Percentiles rank a stretch among this genome's conserved stretches.
Conservation (phyloP, 805 yeast genomes). For the Wickerhamiella azymoides region DNA sequence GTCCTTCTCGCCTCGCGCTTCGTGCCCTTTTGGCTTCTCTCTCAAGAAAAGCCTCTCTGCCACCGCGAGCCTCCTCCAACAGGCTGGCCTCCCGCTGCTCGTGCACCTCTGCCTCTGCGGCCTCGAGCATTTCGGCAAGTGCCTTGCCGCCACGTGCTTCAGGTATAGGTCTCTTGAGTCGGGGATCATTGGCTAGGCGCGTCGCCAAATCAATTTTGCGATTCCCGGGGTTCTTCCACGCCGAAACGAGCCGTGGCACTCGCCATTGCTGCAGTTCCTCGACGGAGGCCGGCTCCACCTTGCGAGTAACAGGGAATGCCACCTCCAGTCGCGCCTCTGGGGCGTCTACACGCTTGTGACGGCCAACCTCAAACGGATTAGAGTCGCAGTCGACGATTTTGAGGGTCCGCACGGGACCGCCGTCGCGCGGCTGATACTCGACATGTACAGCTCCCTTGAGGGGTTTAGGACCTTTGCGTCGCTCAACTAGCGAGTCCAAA, state of each 20-base stretch:
- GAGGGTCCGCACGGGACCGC: conserved; percentile 31
- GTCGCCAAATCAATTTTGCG: conserved; percentile 70
- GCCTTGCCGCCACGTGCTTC: conserved; percentile 45
- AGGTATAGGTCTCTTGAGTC: conserved; percentile 24
- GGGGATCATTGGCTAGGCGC: conserved; percentile 41
- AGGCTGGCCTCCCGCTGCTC: conserved; percentile 24
- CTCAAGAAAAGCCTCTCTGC: conserved; percentile 42
- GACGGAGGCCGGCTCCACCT: conserved; percentile 40
- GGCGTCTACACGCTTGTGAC: conserved; percentile 56
- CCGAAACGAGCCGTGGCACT: conserved; percentile 83
- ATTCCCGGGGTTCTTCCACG: conserved; percentile 92
- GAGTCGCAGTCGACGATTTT: conserved; percentile 51
- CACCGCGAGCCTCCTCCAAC: conserved; percentile 28
- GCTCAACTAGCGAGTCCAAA: conserved; percentile 37
- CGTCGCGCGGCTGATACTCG: conserved; percentile 32
- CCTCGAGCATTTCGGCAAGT: background rate
- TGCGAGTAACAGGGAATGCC: conserved; percentile 43
- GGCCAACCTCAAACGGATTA: conserved; percentile 82
- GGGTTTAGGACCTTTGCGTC: conserved; percentile 23
- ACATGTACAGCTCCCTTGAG: conserved; percentile 31
- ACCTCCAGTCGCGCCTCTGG: conserved; percentile 64
- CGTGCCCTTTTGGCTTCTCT: conserved; percentile 30
- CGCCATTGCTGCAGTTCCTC: conserved; percentile 72
- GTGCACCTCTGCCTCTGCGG: conserved; percentile 32
- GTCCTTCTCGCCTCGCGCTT: background rate